Evolutionary conservation across 208 protist genomes (phyloP), one percentile per base, ranked within the genome.

Genomic region (Spongospora subterranea): DNA sequence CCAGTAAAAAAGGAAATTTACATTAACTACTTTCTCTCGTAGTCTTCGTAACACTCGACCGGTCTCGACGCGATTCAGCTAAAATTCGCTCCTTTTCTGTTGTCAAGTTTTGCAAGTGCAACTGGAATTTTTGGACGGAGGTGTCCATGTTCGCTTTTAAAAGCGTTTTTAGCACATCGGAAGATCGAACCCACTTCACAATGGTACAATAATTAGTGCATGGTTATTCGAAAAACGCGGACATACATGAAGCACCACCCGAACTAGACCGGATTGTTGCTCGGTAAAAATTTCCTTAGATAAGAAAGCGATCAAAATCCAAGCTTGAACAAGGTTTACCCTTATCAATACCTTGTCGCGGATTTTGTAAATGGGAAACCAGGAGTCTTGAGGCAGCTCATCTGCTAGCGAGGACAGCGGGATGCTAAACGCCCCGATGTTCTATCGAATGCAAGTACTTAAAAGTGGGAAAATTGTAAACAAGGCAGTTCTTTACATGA

Each of bases 321-420:
- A 65, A 29, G 17, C 29, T 65, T 65, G 54, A 65, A 17, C 29
- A 65, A 17, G 54, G 17, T 17, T 65, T 32, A 29, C 29, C 20
- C 54, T n/a, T 60, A 60, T 60, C 50, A 60, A n/a, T 82, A 43
- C 71, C 71, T 82, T 82, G 71, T 82, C 71, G 17, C 35, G n/a
- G 35, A 82, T 6, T n/a, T 82, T 82, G n/a, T 45, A 82, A 43
- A 82, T 35, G 6, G 6, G 6, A 43, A 39, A 82, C 71, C 71
- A 82, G 35, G 35, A 6, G 35, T 82, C 35, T 6, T 6, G 17
- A 45, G n/a, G 6, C 35, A 39, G 11, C 40, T 82, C 71, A 43
- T 82, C 35, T 20, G 71, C 35, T 20, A 82, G 40, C n/a, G 40
- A 39, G 6, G 71, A 45, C n/a, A 82, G 35, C 17, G 71, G n/a